phyloP scores from a whole-genome alignment of 177 flowering plant species.

The Vitis hybrid region DNA sequence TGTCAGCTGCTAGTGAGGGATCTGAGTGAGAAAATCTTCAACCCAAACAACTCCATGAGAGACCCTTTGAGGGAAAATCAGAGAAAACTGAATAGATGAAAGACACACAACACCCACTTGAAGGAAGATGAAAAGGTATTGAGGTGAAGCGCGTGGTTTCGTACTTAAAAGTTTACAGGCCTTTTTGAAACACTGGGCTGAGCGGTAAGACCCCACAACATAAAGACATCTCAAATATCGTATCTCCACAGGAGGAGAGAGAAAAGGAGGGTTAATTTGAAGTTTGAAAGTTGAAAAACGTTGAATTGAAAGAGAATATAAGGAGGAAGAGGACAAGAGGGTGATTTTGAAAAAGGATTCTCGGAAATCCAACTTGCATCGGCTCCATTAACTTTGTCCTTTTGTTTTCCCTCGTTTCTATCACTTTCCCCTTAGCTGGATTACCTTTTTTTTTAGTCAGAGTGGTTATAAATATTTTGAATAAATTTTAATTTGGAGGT shows the following conservation, averaged over 20 bases:
- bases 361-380: slow-evolving; percentile 19
- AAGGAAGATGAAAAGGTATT: not conserved
- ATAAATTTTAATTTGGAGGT: too few species aligned
- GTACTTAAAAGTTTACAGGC: not conserved
- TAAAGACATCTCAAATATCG: not conserved
- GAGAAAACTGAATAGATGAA: not conserved
- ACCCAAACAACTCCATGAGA: not conserved
- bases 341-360: slow-evolving; percentile 1
- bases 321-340: slow-evolving; percentile 20
- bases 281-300: slow-evolving; percentile 23
- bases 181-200: slow-evolving; percentile 14
- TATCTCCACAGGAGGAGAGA: slow-evolving; percentile 7
- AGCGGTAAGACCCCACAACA: not conserved
- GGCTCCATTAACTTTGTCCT: slow-evolving; percentile 1
- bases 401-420: slow-evolving; percentile 4
- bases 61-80: not conserved
- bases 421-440: too few species aligned
- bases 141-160: not conserved
- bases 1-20: too few species aligned
- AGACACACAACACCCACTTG: not conserved
- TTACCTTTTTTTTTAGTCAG: too few species aligned
- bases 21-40: too few species aligned
- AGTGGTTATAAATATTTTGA: too few species aligned
- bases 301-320: slow-evolving; percentile 2
- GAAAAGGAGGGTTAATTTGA: slow-evolving; percentile 6